Conservation (phyloP, 768 basidiomycete genomes). For the Leucosporidium yakuticum region DNA sequence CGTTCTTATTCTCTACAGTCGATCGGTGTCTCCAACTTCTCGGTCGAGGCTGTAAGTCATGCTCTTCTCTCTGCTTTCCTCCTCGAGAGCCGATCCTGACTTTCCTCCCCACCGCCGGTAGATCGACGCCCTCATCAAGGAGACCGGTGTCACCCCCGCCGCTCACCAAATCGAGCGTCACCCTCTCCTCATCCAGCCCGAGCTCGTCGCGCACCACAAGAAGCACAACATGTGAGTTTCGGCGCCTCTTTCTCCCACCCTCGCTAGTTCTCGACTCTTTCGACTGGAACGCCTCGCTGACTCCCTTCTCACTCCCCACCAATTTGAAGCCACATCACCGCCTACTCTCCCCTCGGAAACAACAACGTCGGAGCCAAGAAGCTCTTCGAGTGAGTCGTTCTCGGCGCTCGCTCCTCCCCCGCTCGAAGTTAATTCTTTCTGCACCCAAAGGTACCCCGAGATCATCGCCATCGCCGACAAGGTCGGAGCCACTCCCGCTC, state of each 20-base stretch:
- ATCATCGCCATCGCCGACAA: slow-evolving; percentile 41
- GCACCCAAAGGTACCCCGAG: not conserved
- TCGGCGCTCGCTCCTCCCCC: not conserved
- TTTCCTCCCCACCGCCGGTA: not conserved
- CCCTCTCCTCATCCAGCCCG: slow-evolving; percentile 63
- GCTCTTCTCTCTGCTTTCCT: not conserved
- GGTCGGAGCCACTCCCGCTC: slow-evolving; percentile 59
- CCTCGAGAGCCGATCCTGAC: not conserved
- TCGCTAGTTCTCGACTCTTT: too few relatives aligned
- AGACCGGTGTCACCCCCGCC: slow-evolving; percentile 66
- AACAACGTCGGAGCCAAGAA: slow-evolving; percentile 49
- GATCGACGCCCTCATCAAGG: slow-evolving; percentile 60
- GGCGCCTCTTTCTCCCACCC: too few relatives aligned
- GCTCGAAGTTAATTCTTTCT: not conserved
- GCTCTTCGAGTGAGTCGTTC: slow-evolving; percentile 9
- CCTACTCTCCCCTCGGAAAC: slow-evolving; percentile 70
- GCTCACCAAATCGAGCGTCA: slow-evolving; percentile 80
- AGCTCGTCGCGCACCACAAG: slow-evolving; percentile 64
- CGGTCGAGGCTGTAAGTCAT: slow-evolving; percentile 48
- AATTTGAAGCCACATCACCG: slow-evolving; percentile 52
- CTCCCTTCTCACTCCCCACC: too few relatives aligned
- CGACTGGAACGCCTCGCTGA: too few relatives aligned
- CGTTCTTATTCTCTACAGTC: slow-evolving; percentile 51
- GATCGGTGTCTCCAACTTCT: slow-evolving; percentile 81
- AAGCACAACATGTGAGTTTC: slow-evolving; percentile 37